A percentile compares a stretch with the other conserved stretches of the same genome.
Conservation (phyloP, 192 early-diverging fungal species). For the Coemansia sp. region DNA sequence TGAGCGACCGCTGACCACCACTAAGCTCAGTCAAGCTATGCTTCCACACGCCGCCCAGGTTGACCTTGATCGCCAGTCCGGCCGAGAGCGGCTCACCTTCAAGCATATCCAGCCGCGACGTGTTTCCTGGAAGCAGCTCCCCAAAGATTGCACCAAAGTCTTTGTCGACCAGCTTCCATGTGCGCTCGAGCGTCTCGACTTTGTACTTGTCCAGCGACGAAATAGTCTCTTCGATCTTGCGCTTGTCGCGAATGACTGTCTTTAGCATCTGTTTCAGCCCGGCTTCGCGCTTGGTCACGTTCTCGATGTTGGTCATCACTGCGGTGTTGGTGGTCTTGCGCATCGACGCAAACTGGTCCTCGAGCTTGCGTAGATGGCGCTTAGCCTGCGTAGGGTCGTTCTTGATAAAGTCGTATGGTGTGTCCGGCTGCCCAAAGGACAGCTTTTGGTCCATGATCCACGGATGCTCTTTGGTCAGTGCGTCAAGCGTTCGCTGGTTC, state of each 20-base stretch:
- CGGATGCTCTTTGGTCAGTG: slow-evolving; percentile 58
- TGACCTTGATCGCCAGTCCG: slow-evolving; percentile 93
- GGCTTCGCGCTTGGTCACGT: slow-evolving; percentile 85
- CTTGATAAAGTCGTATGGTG: slow-evolving; percentile 81
- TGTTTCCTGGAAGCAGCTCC: slow-evolving; percentile 88
- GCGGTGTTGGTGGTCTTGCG: slow-evolving; percentile 84
- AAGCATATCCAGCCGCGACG: slow-evolving; percentile 80
- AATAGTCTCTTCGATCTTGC: slow-evolving; percentile 94
- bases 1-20: slow-evolving; percentile 95
- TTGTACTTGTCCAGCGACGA: slow-evolving; percentile 85
- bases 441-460: slow-evolving; percentile 91
- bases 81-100: slow-evolving; percentile 76
- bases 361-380: slow-evolving; percentile 71
- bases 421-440: slow-evolving; percentile 81
- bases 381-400: slow-evolving; percentile 71
- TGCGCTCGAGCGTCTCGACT: slow-evolving; percentile 80
- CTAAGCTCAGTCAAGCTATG: slow-evolving; percentile 92
- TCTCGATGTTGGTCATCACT: slow-evolving; percentile 96
- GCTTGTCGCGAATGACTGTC: slow-evolving; percentile 88
- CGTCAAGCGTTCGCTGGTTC: slow-evolving; percentile 46
- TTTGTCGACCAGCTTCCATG: slow-evolving; percentile 88
- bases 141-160: slow-evolving; percentile 98
- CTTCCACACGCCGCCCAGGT: slow-evolving; percentile 96
- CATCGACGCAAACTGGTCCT: slow-evolving; percentile 74
- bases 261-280: slow-evolving; percentile 80